Base-by-base conservation (phyloP, 768 basidiomycete genomes). In the Mycena haematopus region DNA sequence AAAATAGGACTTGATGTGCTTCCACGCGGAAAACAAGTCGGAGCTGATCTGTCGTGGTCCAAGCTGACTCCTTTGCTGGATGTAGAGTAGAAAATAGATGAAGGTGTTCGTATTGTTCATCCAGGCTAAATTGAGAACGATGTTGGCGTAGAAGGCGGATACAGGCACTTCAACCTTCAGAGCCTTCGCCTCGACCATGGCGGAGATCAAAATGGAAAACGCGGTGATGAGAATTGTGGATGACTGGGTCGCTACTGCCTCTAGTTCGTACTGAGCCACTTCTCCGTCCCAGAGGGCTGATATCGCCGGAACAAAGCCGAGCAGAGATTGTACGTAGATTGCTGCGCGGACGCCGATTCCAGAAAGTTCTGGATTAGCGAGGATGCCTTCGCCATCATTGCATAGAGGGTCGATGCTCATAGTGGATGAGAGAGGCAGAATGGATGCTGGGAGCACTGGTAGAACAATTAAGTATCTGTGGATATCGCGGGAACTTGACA, bases 201-300 rank as follows among this genome's bases (percentile, higher is more conserved):
- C 50, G 2, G 65, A 65, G 44, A 67, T 35, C 21, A 67, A 56
- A 21, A 67, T 52, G 24, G 65, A 63, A 31, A 59, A 56, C 14
- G 56, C 64, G 25, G 65, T 64, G n/a, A 66, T 51, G 27, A 66
- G 49, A 24, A 66, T 57, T 2, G 62, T 58, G 8, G 60, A 52
- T 24, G 55, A 51, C n/a, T 47, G 45, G 2, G 9, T 46, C n/a
- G 31, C 51, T 14, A 64, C 35, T 3, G 58, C 11, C 10, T 57
- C 49, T 11, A 50, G 24, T 44, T 64, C 62, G 40, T 15, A 6
- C 7, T 11, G 22, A 9, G 22, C 17, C 2, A 64, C 52, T 21
- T 54, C 45, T 22, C 50, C 38, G 27, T 64, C 63, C 42, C 29
- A 62, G 49, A 53, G 36, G 6, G 45, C 51, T 5, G 11, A 42